Evolutionary conservation across 441 rosid genomes (phyloP), one percentile per base, ranked within the genome.

Genomic region (Bocquillonia castaneifolia): DNA sequence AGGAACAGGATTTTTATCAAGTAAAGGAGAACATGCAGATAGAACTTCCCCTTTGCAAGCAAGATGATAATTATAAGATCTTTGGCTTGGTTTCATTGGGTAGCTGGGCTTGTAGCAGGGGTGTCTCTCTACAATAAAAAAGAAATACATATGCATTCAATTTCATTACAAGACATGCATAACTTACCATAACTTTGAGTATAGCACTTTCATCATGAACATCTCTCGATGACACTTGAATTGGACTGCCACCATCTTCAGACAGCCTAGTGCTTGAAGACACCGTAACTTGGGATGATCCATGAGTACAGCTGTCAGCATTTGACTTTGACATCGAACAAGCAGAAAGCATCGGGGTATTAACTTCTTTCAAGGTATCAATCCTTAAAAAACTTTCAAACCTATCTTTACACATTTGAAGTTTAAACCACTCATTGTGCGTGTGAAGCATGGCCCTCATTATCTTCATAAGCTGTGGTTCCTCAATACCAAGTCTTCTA

Each of bases 381-480:
- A 93, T 85, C 82, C 81, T 82, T 52, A 89, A 52, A 39, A 91
- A 85, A 78, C 73, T 79, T 66, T 81, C 88, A 69, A 93, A 93
- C 42, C 87, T 84, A 82, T 93, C 99, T 80, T 87, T 89, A 66
- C 97, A 93, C 99, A 89, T 91, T 69, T 93, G 97, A 75, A 91
- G 92, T 82, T 91, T 93, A 78, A 93, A 91, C 96, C 92, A 89
- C 76, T 89, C 92, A 0, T 71, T 81, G 60, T 91, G 96, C 0
- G 94, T 81, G 82, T 89, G 83, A 80, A 93, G 88, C 48, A 89
- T 86, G 64, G 93, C 94, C 79, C 88, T 93, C 76, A 93, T 86
- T 73, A 93, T 80, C 78, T 82, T 91, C 95, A 93, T 89, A 3
- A 91, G 88, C 79, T 79, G 86, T 2, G 99, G 97, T 76, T 93